phyloP scores from a whole-genome alignment of 768 basidiomycete genomes.

The Mycena vitilis region DNA sequence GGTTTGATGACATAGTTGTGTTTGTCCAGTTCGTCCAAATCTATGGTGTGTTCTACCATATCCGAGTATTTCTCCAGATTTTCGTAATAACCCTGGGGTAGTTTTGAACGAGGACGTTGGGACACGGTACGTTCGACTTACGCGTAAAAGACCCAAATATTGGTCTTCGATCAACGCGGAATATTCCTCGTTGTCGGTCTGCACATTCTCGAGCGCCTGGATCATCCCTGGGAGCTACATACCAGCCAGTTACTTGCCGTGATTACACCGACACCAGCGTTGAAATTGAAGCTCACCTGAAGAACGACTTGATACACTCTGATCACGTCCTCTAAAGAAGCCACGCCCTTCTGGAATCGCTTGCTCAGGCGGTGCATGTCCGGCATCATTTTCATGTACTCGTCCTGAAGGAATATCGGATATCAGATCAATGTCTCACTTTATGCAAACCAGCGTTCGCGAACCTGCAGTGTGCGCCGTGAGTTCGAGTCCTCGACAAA shows the following conservation, averaged over 20 bases:
- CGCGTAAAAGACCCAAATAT: constrained; percentile 74
- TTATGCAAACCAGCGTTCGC: constrained; percentile 19
- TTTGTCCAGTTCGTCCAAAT: constrained; percentile 84
- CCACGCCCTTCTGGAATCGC: constrained; percentile 86
- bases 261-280: neutral
- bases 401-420: constrained; percentile 69
- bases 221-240: constrained; percentile 84
- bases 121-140: constrained; percentile 42
- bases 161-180: constrained; percentile 69
- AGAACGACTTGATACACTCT: constrained; percentile 94
- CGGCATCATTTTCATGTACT: constrained; percentile 90
- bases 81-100: constrained; percentile 66
- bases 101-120: neutral
- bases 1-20: constrained; percentile 94
- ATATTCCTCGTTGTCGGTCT: constrained; percentile 58
- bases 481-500: constrained; percentile 84
- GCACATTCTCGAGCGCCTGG: constrained; percentile 65
- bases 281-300: constrained; percentile 61
- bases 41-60: constrained; percentile 97
- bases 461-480: constrained; percentile 79
- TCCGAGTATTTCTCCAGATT: constrained; percentile 84
- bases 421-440: constrained; percentile 1
- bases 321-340: constrained; percentile 93
- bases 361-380: constrained; percentile 94
- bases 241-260: constrained; percentile 4